Conservation (phyloP, 2,329 filamentous ascomycete species). For the Coniochaeta ligniaria region DNA sequence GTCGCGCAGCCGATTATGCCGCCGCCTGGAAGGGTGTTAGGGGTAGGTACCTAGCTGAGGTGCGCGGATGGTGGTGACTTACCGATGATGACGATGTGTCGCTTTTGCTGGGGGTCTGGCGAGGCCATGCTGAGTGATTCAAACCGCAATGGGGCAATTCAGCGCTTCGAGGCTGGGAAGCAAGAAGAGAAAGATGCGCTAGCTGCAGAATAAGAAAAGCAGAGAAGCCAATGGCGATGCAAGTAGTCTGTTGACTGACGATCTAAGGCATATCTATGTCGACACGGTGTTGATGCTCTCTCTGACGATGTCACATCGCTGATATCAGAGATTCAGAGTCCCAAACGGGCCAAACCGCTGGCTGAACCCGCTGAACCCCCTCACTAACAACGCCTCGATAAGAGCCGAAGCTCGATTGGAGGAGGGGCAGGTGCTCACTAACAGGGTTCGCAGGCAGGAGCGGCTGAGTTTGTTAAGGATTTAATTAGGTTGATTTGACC, state of each 20-base stretch:
- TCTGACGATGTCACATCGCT: neutral
- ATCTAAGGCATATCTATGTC: neutral
- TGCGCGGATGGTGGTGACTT: constrained; percentile 9
- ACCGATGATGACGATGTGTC: constrained; percentile 43
- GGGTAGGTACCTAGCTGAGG: too few relatives aligned
- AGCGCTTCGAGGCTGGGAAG: neutral
- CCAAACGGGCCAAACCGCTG: neutral
- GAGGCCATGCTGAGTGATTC: constrained; percentile 1
- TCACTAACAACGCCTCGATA: neutral
- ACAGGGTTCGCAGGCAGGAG: neutral
- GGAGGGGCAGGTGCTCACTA: neutral
- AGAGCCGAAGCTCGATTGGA: neutral
- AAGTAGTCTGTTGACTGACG: neutral
- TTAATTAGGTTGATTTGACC: too few relatives aligned
- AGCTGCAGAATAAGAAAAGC: too few relatives aligned
- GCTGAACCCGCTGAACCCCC: neutral
- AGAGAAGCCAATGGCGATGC: neutral
- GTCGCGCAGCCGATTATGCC: constrained; percentile 90
- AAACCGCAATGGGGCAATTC: neutral
- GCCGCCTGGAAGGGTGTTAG: constrained; percentile 51
- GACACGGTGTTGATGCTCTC: neutral
- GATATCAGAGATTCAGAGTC: neutral
- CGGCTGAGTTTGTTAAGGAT: too few relatives aligned
- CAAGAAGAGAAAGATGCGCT: too few relatives aligned
- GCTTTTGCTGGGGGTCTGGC: constrained; percentile 15